Conservation (phyloP, 768 basidiomycete genomes). For the Pleurotus ostreatus region DNA sequence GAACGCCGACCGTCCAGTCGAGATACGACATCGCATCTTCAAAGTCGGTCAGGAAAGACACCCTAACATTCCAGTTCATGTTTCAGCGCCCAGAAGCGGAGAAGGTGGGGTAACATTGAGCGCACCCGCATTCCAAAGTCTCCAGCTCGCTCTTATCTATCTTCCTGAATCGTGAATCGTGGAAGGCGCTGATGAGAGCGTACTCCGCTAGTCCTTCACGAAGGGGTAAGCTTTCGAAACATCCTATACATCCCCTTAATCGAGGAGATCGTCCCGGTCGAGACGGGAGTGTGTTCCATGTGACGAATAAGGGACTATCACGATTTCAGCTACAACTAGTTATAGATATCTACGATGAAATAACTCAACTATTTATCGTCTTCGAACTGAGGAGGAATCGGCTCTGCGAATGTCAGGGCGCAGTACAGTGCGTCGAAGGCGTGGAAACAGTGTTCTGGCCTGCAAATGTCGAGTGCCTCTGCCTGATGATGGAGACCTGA, state of each 20-base stretch:
- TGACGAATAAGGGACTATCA: slow-evolving; percentile 88
- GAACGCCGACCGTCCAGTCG: slow-evolving; percentile 89
- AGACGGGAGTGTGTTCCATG: slow-evolving; percentile 80
- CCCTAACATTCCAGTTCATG: slow-evolving; percentile 35
- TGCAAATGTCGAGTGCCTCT: slow-evolving; percentile 46
- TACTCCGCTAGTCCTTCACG: slow-evolving; percentile 82
- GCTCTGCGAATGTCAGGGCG: slow-evolving; percentile 54
- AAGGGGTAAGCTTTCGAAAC: slow-evolving; percentile 75
- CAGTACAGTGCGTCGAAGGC: slow-evolving; percentile 83
- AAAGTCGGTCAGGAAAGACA: slow-evolving; percentile 93
- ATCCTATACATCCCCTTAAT: slow-evolving; percentile 93
- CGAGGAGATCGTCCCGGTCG: slow-evolving; percentile 56
- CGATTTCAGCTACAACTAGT: background rate
- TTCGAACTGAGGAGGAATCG: slow-evolving; percentile 58
- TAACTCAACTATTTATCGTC: slow-evolving; percentile 74
- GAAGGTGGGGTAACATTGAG: slow-evolving; percentile 25
- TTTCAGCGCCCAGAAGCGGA: slow-evolving; percentile 2
- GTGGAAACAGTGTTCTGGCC: slow-evolving; percentile 72
- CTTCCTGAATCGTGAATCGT: slow-evolving; percentile 80
- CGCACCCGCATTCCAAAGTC: slow-evolving; percentile 79
- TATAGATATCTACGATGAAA: slow-evolving; percentile 1
- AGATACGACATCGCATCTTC: slow-evolving; percentile 81
- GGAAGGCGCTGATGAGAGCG: slow-evolving; percentile 87
- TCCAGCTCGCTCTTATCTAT: slow-evolving; percentile 77
- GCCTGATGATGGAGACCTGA: slow-evolving; percentile 31